Conservation (phyloP, 257 asterid species). For the Lantana camara region DNA sequence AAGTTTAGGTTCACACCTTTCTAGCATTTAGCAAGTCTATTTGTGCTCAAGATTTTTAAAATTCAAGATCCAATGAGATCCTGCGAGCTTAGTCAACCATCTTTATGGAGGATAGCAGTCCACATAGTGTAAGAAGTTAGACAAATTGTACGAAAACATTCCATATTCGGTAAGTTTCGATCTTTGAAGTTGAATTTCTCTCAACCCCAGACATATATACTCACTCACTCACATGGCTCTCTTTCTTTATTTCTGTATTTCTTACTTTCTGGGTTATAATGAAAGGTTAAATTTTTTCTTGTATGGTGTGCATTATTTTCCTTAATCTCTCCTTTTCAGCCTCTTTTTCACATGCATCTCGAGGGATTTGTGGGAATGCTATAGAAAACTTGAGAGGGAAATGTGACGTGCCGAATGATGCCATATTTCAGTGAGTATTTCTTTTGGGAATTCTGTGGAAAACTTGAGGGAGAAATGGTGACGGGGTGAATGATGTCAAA, state of each 20-base stretch:
- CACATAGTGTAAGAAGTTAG: conserved; percentile 33
- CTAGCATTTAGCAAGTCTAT: conserved; percentile 16
- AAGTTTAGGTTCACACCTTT: conserved; percentile 10
- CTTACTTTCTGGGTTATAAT: neutral
- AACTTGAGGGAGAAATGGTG: conserved; percentile 27
- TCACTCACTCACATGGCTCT: conserved; percentile 45
- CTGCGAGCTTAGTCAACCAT: conserved; percentile 27
- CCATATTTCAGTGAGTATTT: neutral
- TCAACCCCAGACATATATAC: conserved; percentile 37
- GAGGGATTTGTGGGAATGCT: conserved; percentile 42
- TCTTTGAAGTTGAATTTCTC: conserved; percentile 31
- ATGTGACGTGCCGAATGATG: conserved; percentile 45
- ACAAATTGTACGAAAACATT: conserved; percentile 34
- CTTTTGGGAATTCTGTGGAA: no score
- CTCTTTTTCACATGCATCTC: conserved; percentile 52
- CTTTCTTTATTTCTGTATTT: conserved; percentile 15
- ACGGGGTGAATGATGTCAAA: conserved; percentile 40
- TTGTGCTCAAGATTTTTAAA: neutral
- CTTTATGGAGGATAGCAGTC: conserved; percentile 52
- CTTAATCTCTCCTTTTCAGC: conserved; percentile 2
- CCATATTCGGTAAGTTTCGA: conserved; percentile 45
- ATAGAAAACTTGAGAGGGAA: conserved; percentile 20
- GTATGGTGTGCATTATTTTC: conserved; percentile 36
- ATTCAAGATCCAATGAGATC: conserved; percentile 42
- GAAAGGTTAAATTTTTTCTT: conserved; percentile 29